A percentile compares a stretch with the other conserved stretches of the same genome.
phyloP scores from a whole-genome alignment of 1,139 yeast species.

The Taphrina betulina region DNA sequence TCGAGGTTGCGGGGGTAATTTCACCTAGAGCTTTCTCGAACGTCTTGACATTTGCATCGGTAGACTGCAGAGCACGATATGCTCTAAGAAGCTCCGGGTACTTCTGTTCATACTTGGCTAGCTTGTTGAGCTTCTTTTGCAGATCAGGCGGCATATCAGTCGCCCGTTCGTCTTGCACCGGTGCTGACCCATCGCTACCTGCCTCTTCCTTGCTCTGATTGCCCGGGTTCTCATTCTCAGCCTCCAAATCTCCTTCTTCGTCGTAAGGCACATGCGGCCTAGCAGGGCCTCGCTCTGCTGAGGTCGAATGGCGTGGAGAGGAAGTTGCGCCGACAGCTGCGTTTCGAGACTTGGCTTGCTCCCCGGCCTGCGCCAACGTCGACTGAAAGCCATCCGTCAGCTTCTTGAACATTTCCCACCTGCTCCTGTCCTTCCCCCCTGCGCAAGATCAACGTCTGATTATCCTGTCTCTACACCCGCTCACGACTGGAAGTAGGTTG shows the following conservation, averaged over 20 bases:
- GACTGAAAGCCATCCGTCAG: conserved; percentile 26
- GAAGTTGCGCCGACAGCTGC: neutral
- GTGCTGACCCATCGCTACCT: neutral
- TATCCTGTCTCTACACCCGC: too few species aligned
- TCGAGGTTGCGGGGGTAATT: conserved; percentile 72
- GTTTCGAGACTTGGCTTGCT: conserved; percentile 25
- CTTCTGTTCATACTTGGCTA: conserved; percentile 82
- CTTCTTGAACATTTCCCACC: conserved; percentile 31
- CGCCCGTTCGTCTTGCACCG: neutral
- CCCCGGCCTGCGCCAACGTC: conserved; percentile 30
- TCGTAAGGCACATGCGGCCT: conserved; percentile 5
- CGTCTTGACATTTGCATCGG: neutral
- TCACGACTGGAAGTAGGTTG: too few species aligned
- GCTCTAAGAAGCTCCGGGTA: conserved; percentile 57
- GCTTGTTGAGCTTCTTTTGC: conserved; percentile 66
- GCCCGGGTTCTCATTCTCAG: conserved; percentile 7
- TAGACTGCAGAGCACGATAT: conserved; percentile 21
- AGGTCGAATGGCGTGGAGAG: conserved; percentile 24
- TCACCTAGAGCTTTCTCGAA: conserved; percentile 76
- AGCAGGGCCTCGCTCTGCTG: conserved; percentile 2
- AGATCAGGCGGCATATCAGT: conserved; percentile 46
- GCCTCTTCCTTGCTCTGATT: neutral
- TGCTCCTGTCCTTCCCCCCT: too few species aligned
- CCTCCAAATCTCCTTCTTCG: conserved; percentile 22
- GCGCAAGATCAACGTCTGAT: too few species aligned